A percentile compares a stretch with the other conserved stretches of the same genome.
Conservation (phyloP, 805 yeast species). For the Geotrichum ghanense region DNA sequence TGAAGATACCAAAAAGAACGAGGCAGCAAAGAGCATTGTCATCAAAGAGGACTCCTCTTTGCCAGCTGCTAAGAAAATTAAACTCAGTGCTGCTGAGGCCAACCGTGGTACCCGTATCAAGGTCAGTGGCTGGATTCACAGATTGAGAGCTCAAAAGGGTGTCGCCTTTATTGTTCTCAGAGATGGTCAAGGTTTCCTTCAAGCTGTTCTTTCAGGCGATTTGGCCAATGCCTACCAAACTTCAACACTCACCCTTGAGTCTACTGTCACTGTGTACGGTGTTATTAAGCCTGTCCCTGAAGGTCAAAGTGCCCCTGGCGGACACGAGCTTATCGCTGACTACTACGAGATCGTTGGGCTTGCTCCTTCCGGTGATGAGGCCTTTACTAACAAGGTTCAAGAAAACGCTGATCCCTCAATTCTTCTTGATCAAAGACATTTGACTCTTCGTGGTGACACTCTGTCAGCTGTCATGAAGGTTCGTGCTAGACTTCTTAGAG, state of each 20-base stretch:
- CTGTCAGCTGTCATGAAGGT: conserved; percentile 89
- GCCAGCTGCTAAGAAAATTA: conserved; percentile 57
- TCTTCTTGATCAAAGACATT: conserved; percentile 88
- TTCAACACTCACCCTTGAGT: conserved; percentile 73
- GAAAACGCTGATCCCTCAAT: conserved; percentile 91
- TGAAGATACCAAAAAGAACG: conserved; percentile 60
- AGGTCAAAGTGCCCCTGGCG: conserved; percentile 96
- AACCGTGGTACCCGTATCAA: conserved; percentile 58
- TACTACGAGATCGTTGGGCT: conserved; percentile 80
- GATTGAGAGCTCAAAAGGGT: conserved; percentile 88
- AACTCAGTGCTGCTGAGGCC: conserved; percentile 44
- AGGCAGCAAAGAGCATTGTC: conserved; percentile 69
- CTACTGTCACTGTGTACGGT: conserved; percentile 75
- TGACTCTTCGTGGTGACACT: conserved; percentile 93
- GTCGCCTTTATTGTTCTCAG: conserved; percentile 82
- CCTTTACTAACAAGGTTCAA: conserved; percentile 87
- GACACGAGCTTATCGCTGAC: conserved; percentile 86
- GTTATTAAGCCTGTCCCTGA: conserved; percentile 75
- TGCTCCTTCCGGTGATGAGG: conserved; percentile 94
- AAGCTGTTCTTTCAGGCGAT: conserved; percentile 80
- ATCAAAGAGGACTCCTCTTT: conserved; percentile 64
- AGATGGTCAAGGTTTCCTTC: conserved; percentile 90
- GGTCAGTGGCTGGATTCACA: conserved; percentile 93
- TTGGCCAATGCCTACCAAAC: conserved; percentile 86
- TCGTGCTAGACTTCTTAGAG: conserved; percentile 64